Percentiles rank a stretch among this genome's conserved stretches.
These are phyloP conservation scores for Nakataea oryzae DNA, from an alignment of 2,329 filamentous ascomycete species.

Conservation along the genomic window DNA sequence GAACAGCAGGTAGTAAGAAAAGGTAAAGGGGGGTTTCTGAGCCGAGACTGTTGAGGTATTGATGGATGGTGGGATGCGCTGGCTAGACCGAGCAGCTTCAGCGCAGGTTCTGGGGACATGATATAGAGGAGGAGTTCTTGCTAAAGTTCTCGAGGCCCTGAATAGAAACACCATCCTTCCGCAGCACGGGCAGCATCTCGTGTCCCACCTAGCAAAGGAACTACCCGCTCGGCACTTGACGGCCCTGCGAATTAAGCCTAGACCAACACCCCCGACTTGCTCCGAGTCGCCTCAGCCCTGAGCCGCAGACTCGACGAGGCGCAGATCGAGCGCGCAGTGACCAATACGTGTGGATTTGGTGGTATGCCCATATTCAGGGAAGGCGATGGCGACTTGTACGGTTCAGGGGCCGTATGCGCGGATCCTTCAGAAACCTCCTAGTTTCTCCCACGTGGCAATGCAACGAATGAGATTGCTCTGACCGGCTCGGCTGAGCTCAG, in stretches of 20 bases:
- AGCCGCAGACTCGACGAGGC: neutral
- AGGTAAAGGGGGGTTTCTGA: neutral
- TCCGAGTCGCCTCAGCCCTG: neutral
- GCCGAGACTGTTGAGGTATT: neutral
- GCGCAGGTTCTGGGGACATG: neutral
- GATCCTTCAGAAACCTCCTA: neutral
- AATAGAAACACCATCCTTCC: neutral
- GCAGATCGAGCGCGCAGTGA: neutral
- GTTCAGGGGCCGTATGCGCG: neutral
- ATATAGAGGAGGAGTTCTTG: neutral
- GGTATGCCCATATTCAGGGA: neutral
- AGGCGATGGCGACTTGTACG: neutral
- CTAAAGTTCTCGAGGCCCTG: neutral
- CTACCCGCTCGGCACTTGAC: neutral
- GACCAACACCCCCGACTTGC: neutral
- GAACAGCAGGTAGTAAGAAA: neutral
- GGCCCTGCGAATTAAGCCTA: neutral
- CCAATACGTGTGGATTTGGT: neutral
- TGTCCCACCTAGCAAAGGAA: neutral
- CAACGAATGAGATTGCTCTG: neutral
- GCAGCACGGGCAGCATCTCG: neutral
- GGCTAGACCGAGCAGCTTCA: neutral
- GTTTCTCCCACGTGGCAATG: no score
- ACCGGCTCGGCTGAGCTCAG: neutral
- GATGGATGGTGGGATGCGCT: neutral